phyloP scores from a whole-genome alignment of 2,329 filamentous ascomycete species.

The Emmonsiellopsis sp. region DNA sequence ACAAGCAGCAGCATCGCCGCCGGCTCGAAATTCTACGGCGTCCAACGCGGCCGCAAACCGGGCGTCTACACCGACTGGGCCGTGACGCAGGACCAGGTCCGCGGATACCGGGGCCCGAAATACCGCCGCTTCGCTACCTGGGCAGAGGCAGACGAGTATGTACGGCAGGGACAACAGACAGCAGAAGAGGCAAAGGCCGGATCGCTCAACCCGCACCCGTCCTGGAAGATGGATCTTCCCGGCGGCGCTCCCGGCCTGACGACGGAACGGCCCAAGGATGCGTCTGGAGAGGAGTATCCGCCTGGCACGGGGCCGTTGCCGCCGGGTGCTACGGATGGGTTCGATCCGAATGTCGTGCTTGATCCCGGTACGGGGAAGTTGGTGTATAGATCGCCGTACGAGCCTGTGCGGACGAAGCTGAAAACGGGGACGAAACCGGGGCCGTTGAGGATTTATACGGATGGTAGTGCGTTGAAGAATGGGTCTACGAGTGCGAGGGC shows the following conservation, averaged over 20 bases:
- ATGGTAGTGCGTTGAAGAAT: conserved; percentile 54
- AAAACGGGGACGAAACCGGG: conserved; percentile 35
- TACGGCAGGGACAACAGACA: conserved; percentile 28
- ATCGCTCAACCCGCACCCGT: background rate
- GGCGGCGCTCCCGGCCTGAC: conserved; percentile 28
- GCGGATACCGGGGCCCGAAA: conserved; percentile 58
- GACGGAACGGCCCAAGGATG: conserved; percentile 33
- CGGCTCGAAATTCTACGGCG: conserved; percentile 49
- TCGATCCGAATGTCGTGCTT: conserved; percentile 50
- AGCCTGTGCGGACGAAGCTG: conserved; percentile 40
- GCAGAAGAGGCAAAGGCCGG: background rate
- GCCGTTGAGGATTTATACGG: conserved; percentile 54
- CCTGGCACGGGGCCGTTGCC: conserved; percentile 49
- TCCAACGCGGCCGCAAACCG: conserved; percentile 49
- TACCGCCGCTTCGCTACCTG: conserved; percentile 61
- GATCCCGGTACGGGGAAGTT: conserved; percentile 46
- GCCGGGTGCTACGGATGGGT: conserved; percentile 50
- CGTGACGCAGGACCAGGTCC: conserved; percentile 63
- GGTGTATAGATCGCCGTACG: conserved; percentile 46
- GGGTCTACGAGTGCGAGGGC: conserved; percentile 47
- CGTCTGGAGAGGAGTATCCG: conserved; percentile 36
- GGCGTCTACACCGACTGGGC: conserved; percentile 60
- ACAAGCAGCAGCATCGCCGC: conserved; percentile 25
- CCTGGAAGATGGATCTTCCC: background rate
- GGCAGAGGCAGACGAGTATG: conserved; percentile 70